Conservation (phyloP, 441 rosid species). For the Erysimum cheiri region DNA sequence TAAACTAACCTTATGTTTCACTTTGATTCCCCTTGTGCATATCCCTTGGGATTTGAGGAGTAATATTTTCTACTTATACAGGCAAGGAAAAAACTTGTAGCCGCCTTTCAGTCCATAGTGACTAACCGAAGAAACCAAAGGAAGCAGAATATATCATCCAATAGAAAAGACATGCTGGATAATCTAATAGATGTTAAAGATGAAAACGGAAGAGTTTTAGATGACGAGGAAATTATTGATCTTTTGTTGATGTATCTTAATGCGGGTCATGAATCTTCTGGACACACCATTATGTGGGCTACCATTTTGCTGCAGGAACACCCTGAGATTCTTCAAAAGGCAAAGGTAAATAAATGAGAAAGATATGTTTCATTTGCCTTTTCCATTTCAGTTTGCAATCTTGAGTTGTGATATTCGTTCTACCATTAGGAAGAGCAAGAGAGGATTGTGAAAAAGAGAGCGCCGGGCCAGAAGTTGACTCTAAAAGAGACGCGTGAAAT, state of each 20-base stretch:
- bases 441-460: constrained; percentile 34
- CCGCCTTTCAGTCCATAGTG: constrained; percentile 44
- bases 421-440: constrained; percentile 45
- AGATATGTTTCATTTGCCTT: neutral
- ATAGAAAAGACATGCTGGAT: constrained; percentile 82
- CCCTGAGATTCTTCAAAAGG: constrained; percentile 44
- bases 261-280: constrained; percentile 95
- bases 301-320: constrained; percentile 46
- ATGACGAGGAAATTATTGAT: constrained; percentile 77
- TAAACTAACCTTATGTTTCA: constrained; percentile 7
- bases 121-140: constrained; percentile 40
- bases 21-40: neutral
- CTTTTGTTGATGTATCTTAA: constrained; percentile 80
- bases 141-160: constrained; percentile 24
- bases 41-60: constrained; percentile 4
- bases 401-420: constrained; percentile 9
- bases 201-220: constrained; percentile 67
- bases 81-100: constrained; percentile 84
- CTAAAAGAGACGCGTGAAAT: constrained; percentile 78
- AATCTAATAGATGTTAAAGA: constrained; percentile 66
- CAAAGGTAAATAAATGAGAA: constrained; percentile 37
- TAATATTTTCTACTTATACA: constrained; percentile 30
- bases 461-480: constrained; percentile 35
- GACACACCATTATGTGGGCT: constrained; percentile 88
- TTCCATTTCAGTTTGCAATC: constrained; percentile 11